A percentile compares a stretch with the other conserved stretches of the same genome.
Conservation (phyloP, 2,329 filamentous ascomycete species). For the Hymenoscyphus scutula region DNA sequence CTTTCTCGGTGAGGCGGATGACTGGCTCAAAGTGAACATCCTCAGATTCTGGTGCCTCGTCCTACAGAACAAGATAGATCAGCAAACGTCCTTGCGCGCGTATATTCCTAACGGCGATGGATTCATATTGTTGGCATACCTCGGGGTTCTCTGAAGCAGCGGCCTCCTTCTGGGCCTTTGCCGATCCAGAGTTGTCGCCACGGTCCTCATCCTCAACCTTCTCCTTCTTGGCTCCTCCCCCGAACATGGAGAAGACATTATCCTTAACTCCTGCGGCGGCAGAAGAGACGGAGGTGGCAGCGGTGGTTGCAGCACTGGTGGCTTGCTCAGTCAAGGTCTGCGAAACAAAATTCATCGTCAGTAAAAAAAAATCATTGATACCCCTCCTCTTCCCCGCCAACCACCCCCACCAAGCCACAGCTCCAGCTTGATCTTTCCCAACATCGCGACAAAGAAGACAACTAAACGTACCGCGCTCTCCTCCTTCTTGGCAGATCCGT, state of each 20-base stretch:
- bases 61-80: slow-evolving; percentile 39
- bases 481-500: slow-evolving; percentile 10
- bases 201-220: slow-evolving; percentile 77
- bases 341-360: slow-evolving; percentile 6
- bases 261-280: slow-evolving; percentile 46
- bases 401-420: slow-evolving; percentile 13
- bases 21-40: slow-evolving; percentile 98
- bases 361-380: slow-evolving; percentile 7
- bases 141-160: slow-evolving; percentile 39
- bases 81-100: slow-evolving; percentile 13
- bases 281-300: slow-evolving; percentile 41
- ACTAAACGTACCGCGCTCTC: slow-evolving; percentile 25
- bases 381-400: slow-evolving; percentile 10
- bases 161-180: slow-evolving; percentile 70
- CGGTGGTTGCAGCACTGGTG: slow-evolving; percentile 39
- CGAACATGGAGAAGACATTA: slow-evolving; percentile 96
- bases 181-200: slow-evolving; percentile 84
- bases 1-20: slow-evolving; percentile 91
- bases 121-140: slow-evolving; percentile 22
- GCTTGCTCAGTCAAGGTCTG: slow-evolving; percentile 37
- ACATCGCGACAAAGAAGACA: slow-evolving; percentile 1
- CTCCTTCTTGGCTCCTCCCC: slow-evolving; percentile 94
- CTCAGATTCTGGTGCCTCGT: slow-evolving; percentile 80
- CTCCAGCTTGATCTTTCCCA: not conserved
- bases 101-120: not conserved